Evolutionary conservation across 805 yeast species (phyloP).

Genomic region (Lipomyces orientalis): DNA sequence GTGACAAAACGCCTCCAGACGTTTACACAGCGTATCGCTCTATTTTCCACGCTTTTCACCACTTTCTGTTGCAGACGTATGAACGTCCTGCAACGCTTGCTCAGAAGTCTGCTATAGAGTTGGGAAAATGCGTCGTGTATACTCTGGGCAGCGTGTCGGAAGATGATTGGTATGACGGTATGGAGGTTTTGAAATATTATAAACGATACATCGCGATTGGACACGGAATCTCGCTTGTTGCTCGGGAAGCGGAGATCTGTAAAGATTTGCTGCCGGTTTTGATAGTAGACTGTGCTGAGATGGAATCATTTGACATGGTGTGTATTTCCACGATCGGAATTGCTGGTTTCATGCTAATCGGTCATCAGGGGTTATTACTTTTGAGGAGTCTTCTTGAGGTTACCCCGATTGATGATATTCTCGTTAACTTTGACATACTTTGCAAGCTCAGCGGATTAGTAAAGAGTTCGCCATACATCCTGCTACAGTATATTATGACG

Average conservation of each 20-base stretch:
- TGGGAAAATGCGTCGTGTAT: conserved; percentile 32
- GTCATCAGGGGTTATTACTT: conserved; percentile 20
- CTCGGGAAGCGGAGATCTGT: conserved; percentile 16
- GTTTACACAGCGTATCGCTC: conserved; percentile 19
- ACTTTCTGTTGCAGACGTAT: conserved; percentile 24
- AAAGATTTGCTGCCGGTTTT: conserved; percentile 22
- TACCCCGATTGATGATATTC: conserved; percentile 9
- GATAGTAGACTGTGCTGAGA: conserved; percentile 22
- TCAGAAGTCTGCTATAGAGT: conserved; percentile 23
- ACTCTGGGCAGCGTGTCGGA: conserved; percentile 26
- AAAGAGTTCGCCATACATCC: conserved; percentile 15
- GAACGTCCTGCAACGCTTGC: conserved; percentile 22
- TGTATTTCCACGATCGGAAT: not conserved
- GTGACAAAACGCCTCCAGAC: conserved; percentile 18
- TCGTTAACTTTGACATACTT: conserved; percentile 16
- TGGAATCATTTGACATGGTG: conserved; percentile 27
- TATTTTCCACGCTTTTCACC: conserved; percentile 24
- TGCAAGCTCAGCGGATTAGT: conserved; percentile 11
- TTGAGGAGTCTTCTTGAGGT: conserved; percentile 18
- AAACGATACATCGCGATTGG: conserved; percentile 34
- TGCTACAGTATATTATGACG: conserved; percentile 14
- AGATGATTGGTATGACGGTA: conserved; percentile 35
- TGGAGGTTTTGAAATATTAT: conserved; percentile 21
- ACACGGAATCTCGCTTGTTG: conserved; percentile 32
- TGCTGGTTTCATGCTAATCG: not conserved